Evolutionary conservation across 306 rosid species (phyloP).

Genomic region (Begonia fuchsioides): DNA sequence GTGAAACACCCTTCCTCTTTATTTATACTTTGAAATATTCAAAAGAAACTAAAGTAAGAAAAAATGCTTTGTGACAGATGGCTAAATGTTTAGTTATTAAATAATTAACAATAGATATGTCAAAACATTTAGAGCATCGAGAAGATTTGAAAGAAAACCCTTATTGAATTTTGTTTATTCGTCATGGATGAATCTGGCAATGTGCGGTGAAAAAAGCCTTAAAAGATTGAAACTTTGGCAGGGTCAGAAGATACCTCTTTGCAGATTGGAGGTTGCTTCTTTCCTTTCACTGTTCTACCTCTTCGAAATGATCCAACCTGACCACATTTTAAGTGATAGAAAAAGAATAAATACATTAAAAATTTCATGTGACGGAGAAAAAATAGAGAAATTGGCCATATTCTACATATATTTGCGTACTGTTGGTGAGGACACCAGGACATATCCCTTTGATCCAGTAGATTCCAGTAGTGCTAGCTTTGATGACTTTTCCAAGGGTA

Average conservation of each 20-base stretch:
- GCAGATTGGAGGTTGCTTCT: constrained; percentile 69
- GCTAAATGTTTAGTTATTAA: too few species aligned
- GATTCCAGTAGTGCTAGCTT: constrained; percentile 81
- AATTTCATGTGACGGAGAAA: neutral
- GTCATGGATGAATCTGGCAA: too few species aligned
- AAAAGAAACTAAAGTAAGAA: too few species aligned
- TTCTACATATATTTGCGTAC: constrained; percentile 20
- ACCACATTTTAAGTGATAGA: neutral
- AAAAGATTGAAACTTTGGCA: too few species aligned
- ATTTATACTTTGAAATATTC: too few species aligned
- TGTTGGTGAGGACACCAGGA: constrained; percentile 54
- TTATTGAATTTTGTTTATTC: too few species aligned
- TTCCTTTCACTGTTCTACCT: constrained; percentile 79
- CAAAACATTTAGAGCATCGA: too few species aligned
- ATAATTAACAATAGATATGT: too few species aligned
- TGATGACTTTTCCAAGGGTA: constrained; percentile 27
- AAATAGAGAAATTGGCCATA: neutral
- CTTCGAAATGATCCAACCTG: constrained; percentile 83
- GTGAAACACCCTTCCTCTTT: too few species aligned
- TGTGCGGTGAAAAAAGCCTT: too few species aligned
- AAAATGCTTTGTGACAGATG: too few species aligned
- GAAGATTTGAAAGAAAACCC: too few species aligned
- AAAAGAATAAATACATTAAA: neutral
- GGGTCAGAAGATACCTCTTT: constrained; percentile 46
- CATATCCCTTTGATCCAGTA: constrained; percentile 46